Evolutionary conservation across 2,329 filamentous ascomycete genomes (phyloP).

Genomic region (Penicillium sp.): DNA sequence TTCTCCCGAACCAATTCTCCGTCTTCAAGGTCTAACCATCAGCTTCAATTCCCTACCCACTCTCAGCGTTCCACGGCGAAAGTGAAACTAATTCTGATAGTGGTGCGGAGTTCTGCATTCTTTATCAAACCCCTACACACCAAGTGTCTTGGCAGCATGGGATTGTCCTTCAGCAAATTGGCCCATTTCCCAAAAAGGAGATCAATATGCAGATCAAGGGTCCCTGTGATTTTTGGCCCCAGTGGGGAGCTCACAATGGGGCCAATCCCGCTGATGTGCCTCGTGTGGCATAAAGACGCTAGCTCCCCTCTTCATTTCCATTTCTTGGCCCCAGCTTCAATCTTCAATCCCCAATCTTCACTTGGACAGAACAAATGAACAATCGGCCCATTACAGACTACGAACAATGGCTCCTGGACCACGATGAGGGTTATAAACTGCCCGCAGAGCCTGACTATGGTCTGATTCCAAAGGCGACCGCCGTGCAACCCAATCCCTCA

Average conservation of each 20-base stretch:
- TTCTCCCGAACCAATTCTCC: too few relatives aligned
- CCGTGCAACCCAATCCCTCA: not conserved
- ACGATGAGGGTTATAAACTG: not conserved
- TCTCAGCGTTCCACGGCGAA: too few relatives aligned
- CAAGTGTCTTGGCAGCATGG: too few relatives aligned
- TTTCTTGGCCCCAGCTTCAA: not conserved
- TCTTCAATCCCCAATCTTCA: not conserved
- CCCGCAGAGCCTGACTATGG: not conserved
- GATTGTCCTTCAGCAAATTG: not conserved
- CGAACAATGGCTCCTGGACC: not conserved
- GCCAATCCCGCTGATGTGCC: not conserved
- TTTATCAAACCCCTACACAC: too few relatives aligned
- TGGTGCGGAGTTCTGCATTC: too few relatives aligned
- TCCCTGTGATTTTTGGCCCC: not conserved
- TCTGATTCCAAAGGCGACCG: not conserved
- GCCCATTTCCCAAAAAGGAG: not conserved
- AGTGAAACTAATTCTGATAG: too few relatives aligned
- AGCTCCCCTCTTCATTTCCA: not conserved
- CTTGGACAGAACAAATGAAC: not conserved
- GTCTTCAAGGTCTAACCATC: too few relatives aligned
- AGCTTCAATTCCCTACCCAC: too few relatives aligned
- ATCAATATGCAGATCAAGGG: not conserved
- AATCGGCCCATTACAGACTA: slow-evolving; percentile 1
- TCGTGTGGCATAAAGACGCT: too few relatives aligned
- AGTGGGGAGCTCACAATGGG: not conserved